phyloP scores from a whole-genome alignment of 2,329 filamentous ascomycete genomes.

The Penicillium capsulatum region DNA sequence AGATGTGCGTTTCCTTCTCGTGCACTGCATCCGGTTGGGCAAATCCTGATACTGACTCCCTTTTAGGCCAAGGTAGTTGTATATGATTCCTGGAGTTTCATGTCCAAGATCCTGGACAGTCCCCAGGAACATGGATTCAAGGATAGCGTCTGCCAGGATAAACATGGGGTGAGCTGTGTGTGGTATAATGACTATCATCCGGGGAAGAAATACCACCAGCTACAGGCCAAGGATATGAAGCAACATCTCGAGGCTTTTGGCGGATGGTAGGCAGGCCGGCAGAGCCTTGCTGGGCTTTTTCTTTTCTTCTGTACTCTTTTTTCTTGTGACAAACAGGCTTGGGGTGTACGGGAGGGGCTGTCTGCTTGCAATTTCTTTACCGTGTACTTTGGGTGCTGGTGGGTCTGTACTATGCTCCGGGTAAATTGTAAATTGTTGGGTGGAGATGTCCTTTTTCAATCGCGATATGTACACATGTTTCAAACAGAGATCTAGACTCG shows the following conservation, averaged over 20 bases:
- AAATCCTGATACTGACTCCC: background rate
- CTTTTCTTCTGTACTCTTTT: no score
- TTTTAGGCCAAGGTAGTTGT: slow-evolving; percentile 23
- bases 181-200: slow-evolving; percentile 37
- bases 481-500: no score
- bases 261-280: slow-evolving; percentile 24
- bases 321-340: no score
- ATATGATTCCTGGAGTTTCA: slow-evolving; percentile 31
- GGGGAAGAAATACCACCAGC: slow-evolving; percentile 25
- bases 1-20: slow-evolving; percentile 21
- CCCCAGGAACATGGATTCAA: slow-evolving; percentile 26
- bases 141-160: slow-evolving; percentile 28
- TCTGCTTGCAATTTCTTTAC: no score
- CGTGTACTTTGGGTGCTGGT: no score
- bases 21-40: background rate
- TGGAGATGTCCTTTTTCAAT: no score
- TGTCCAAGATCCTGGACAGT: slow-evolving; percentile 27
- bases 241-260: slow-evolving; percentile 16
- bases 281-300: no score
- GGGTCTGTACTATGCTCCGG: no score
- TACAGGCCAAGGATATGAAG: slow-evolving; percentile 33
- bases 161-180: slow-evolving; percentile 27
- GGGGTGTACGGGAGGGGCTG: no score
- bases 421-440: no score
- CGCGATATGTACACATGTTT: no score